Evolutionary conservation across 1,284 basidiomycete species (phyloP).

Genomic region (Boletus austroedulis): DNA sequence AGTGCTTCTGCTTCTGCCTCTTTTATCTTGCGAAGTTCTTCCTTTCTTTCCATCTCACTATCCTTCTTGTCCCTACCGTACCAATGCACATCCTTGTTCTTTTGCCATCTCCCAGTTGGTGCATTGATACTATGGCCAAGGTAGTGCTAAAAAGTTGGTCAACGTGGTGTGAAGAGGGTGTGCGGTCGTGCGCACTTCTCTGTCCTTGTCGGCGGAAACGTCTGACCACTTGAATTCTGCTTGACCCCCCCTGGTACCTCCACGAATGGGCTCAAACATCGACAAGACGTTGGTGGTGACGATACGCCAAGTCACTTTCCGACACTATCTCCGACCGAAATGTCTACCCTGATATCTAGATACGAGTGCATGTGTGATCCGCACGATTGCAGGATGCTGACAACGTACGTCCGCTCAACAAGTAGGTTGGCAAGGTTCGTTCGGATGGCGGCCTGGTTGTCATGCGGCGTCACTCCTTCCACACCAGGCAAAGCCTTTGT

Average conservation of each 20-base stretch:
- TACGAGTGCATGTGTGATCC: conserved; percentile 18
- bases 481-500: not conserved
- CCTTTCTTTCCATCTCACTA: conserved; percentile 48
- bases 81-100: conserved; percentile 94
- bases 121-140: conserved; percentile 91
- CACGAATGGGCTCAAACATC: conserved; percentile 81
- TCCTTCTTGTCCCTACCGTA: conserved; percentile 65
- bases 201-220: conserved; percentile 86
- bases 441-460: conserved; percentile 1
- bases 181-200: conserved; percentile 57
- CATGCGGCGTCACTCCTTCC: conserved; percentile 4
- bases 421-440: conserved; percentile 3
- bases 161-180: not conserved
- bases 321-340: conserved; percentile 24
- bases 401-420: conserved; percentile 10
- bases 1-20: conserved; percentile 86
- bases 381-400: conserved; percentile 24
- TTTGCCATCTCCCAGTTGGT: conserved; percentile 91
- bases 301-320: not conserved
- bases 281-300: not conserved
- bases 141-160: conserved; percentile 61
- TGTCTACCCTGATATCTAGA: conserved; percentile 12
- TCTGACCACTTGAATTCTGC: conserved; percentile 92
- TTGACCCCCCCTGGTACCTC: conserved; percentile 84
- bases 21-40: conserved; percentile 79